Evolutionary conservation across 257 asterid genomes (phyloP).

Genomic region (Ophiorrhiza pumila): DNA sequence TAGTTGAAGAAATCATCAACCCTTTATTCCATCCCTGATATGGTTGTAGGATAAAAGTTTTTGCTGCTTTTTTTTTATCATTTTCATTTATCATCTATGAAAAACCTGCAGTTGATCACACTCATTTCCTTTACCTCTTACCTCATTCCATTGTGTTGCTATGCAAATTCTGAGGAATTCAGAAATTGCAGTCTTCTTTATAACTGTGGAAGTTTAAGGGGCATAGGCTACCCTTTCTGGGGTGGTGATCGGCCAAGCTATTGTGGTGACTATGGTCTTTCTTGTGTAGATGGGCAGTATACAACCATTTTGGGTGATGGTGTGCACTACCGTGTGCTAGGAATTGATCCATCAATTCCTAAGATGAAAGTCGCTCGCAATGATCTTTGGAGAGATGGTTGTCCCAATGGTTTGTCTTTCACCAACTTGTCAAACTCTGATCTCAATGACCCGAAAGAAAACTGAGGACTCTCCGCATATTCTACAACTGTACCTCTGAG

Average conservation of each 20-base stretch:
- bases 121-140: not conserved
- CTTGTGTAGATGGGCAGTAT: not conserved
- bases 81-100: not conserved
- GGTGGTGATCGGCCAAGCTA: slow-evolving; percentile 5
- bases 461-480: not conserved
- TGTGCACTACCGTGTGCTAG: not conserved
- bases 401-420: not conserved
- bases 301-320: not conserved
- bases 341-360: not conserved
- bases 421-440: not conserved
- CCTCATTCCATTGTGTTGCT: not conserved
- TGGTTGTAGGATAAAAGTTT: too few species aligned
- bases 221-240: slow-evolving; percentile 10
- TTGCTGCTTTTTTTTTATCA: too few species aligned
- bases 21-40: too few species aligned
- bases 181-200: slow-evolving; percentile 4
- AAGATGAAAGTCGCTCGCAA: not conserved
- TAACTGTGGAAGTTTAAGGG: slow-evolving; percentile 13
- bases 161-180: not conserved
- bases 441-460: not conserved
- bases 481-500: slow-evolving; percentile 16
- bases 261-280: slow-evolving; percentile 7
- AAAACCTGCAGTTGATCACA: not conserved
- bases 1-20: too few species aligned
- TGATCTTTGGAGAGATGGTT: not conserved